Evolutionary conservation across 75 land plant genomes (phyloP).

Genomic region (Cupressus sempervirens): DNA sequence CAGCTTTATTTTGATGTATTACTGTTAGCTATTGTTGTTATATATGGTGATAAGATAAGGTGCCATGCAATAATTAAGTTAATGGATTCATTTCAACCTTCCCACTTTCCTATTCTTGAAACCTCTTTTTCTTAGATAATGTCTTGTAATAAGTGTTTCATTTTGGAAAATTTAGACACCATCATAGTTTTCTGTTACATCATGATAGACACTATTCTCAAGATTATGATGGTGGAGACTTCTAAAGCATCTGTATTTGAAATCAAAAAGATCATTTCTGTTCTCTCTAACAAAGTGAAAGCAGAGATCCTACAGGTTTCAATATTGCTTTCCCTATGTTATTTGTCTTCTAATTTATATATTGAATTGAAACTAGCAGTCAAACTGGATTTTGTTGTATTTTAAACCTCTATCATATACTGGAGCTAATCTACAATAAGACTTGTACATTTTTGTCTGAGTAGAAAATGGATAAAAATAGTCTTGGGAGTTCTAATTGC

Average conservation of each 20-base stretch:
- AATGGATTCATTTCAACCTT: not conserved
- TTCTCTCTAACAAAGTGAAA: not conserved
- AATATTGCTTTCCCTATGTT: not conserved
- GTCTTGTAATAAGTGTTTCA: not conserved
- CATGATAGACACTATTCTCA: not conserved
- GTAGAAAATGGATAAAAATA: not conserved
- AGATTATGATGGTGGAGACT: not conserved
- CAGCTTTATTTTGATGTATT: constrained; percentile 5
- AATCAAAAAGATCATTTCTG: not conserved
- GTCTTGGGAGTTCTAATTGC: not conserved
- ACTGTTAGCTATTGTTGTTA: not conserved
- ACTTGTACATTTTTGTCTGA: not conserved
- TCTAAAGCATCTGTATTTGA: not conserved
- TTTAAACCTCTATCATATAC: not conserved
- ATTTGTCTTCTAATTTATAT: not conserved
- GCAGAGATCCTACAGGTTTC: not conserved
- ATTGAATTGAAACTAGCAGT: not conserved
- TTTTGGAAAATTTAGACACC: not conserved
- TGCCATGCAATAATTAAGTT: not conserved
- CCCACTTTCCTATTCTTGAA: not conserved
- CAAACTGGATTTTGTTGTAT: not conserved
- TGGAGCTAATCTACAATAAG: not conserved
- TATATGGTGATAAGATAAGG: not conserved
- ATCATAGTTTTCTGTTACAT: not conserved
- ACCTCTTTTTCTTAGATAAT: not conserved